These are phyloP conservation scores for Chamaecyparis obtusa DNA, from an alignment of 75 land plant species.

Conservation along the genomic window DNA sequence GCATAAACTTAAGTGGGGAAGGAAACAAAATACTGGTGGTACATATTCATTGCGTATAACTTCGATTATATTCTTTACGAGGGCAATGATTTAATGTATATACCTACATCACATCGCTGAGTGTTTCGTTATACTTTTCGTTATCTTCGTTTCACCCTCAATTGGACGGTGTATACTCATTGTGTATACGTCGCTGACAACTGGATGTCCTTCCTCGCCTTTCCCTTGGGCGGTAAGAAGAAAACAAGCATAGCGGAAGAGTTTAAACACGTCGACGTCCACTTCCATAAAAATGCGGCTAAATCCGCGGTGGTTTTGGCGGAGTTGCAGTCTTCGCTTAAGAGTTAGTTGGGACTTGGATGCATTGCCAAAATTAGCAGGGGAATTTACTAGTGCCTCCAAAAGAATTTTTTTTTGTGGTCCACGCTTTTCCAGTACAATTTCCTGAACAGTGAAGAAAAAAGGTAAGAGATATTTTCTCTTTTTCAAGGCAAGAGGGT, in stretches of 20 bases:
- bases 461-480: too few species aligned
- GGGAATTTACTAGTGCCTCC: too few species aligned
- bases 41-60: constrained; percentile 1
- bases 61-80: background rate
- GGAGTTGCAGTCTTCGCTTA: background rate
- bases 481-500: too few species aligned
- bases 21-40: background rate
- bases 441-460: too few species aligned
- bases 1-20: background rate
- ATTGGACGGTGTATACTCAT: constrained; percentile 1
- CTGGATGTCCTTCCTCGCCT: background rate
- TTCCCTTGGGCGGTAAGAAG: background rate
- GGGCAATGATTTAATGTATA: background rate
- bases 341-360: background rate
- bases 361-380: background rate
- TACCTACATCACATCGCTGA: background rate
- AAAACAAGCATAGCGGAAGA: background rate
- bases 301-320: background rate
- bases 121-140: background rate
- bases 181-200: background rate
- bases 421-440: too few species aligned
- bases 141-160: background rate
- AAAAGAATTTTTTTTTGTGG: too few species aligned
- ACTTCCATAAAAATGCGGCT: background rate
- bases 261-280: background rate